Conservation (phyloP, 805 yeast genomes). For the Yamadazyma olivae region DNA sequence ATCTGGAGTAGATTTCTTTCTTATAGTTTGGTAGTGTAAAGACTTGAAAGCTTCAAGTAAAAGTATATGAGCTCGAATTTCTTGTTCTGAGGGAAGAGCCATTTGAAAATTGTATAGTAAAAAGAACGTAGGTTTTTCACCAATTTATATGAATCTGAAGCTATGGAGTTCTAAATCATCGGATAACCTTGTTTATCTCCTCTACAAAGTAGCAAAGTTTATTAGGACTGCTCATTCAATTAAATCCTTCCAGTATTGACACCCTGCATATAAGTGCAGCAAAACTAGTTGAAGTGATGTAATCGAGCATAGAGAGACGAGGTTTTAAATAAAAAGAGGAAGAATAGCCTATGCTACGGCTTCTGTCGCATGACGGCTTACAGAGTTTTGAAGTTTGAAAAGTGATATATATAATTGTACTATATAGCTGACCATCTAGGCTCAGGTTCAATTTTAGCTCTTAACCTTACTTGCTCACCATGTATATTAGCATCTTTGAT, state of each 20-base stretch:
- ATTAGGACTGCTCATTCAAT: no score
- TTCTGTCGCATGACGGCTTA: background rate
- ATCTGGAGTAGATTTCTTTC: slow-evolving; percentile 17
- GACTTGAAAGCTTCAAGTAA: slow-evolving; percentile 49
- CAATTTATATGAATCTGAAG: slow-evolving; percentile 40
- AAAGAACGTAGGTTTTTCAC: slow-evolving; percentile 26
- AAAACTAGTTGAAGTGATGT: slow-evolving; percentile 27
- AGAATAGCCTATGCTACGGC: background rate
- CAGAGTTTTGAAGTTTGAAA: background rate
- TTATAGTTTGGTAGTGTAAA: slow-evolving; percentile 42
- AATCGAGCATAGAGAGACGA: no score
- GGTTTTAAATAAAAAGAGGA: background rate
- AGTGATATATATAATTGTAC: background rate
- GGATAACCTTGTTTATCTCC: slow-evolving; percentile 44
- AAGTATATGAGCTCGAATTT: slow-evolving; percentile 24
- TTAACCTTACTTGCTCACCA: slow-evolving; percentile 4
- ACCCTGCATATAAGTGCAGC: slow-evolving; percentile 54
- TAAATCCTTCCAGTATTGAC: slow-evolving; percentile 45
- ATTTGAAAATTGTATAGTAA: no score
- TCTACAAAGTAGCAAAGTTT: no score
- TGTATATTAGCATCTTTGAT: slow-evolving; percentile 7
- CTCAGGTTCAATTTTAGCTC: slow-evolving; percentile 3
- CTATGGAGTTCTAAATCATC: slow-evolving; percentile 46
- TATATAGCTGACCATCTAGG: slow-evolving; percentile 1
- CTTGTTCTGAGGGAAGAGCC: no score